Evolutionary conservation across 257 asterid species (phyloP).

Genomic region (Gentiana straminea): DNA sequence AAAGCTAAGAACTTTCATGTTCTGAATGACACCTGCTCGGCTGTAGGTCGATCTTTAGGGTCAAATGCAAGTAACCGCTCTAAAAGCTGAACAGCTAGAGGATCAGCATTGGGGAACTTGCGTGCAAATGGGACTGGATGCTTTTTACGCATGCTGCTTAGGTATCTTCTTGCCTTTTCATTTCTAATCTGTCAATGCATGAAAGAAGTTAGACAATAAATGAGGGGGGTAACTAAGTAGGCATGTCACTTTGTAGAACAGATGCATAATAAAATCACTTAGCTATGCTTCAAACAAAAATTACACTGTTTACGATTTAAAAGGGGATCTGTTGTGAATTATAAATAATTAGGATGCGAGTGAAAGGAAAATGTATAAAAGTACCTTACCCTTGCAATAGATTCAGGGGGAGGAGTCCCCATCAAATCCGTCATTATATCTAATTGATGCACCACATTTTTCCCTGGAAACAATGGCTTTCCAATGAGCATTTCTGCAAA

Average conservation of each 20-base stretch:
- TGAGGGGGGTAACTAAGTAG: background rate
- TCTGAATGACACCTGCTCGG: constrained; percentile 56
- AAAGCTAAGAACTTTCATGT: constrained; percentile 6
- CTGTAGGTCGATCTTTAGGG: constrained; percentile 90
- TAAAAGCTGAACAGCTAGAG: constrained; percentile 65
- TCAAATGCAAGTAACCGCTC: constrained; percentile 84
- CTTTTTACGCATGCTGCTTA: constrained; percentile 75
- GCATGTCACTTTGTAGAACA: no score
- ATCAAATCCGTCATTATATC: constrained; percentile 82
- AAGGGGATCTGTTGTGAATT: background rate
- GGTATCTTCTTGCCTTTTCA: constrained; percentile 96
- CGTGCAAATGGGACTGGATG: constrained; percentile 65
- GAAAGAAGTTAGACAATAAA: constrained; percentile 12
- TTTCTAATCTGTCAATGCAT: constrained; percentile 80
- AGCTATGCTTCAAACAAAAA: no score
- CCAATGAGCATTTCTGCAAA: constrained; percentile 86
- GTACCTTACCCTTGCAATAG: constrained; percentile 60
- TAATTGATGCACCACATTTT: constrained; percentile 80
- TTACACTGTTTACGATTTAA: no score
- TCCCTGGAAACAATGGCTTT: constrained; percentile 80
- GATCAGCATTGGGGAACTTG: constrained; percentile 69
- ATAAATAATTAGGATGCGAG: background rate
- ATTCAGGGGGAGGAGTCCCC: constrained; percentile 79
- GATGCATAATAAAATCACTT: no score
- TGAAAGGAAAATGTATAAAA: background rate